Evolutionary conservation across 2,329 filamentous ascomycete genomes (phyloP), one percentile per base, ranked within the genome.

Genomic region (Penicillium digitatum): DNA sequence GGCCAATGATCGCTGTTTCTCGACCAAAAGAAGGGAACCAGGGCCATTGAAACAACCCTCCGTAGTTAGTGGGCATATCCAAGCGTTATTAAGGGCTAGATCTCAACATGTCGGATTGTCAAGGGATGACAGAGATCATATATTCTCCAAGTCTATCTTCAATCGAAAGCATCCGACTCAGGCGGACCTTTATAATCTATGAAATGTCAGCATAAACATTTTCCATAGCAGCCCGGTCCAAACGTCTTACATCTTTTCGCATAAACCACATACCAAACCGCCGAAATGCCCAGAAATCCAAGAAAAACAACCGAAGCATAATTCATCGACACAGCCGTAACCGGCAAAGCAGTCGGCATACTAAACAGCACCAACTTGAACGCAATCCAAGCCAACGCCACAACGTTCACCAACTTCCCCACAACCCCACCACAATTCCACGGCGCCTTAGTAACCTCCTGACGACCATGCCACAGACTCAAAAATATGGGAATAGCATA

Each of bases 281-380:
- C 77, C 18, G 77, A 78, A 16, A 82, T 78, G 26, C 72, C 72
- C 52, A 76, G 76, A 57, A 86, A 84, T 42, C 78, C 71, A 8
- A 80, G 75, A 57, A 85, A 79, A 2, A 86, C 82, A 0, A 84
- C 82, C 39, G 75, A 76, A 2, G 81, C 81, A 62, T 85, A 85
- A 58, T 84, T 85, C 70, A 81, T 82, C 49, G 78, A 78, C 1
- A 72, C 77, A 1, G 73, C 72, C 1, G 76, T 81, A 54, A 82
- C 80, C 3, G 82, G 81, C 47, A 81, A 69, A 27, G 78, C 77
- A 14, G 75, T 78, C 1, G 82, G 82, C 68, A 75, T 77, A 35
- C 76, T 80, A 66, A 84, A 84, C 3, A 84, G 62, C 2, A 82
- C 74, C 31, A 81, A 59, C 63, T 82, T 79, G 54, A 82, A 82